These are phyloP conservation scores for Geoglossum cookeanum DNA, from an alignment of 2,329 filamentous ascomycete genomes.

Conservation along the genomic window DNA sequence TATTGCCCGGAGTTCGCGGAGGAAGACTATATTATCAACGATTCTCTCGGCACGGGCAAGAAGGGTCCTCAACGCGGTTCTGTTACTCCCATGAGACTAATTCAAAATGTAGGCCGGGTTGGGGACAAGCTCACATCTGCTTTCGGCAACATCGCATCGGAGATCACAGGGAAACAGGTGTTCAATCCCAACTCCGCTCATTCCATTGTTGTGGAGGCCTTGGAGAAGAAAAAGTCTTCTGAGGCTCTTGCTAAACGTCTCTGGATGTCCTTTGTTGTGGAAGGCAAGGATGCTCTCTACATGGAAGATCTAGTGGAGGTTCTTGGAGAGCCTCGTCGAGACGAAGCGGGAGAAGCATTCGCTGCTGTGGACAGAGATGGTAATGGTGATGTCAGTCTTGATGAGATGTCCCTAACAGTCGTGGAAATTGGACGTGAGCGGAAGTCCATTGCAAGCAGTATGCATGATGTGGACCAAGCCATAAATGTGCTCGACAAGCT, in stretches of 20 bases:
- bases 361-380: conserved; percentile 60
- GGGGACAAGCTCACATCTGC: conserved; percentile 87
- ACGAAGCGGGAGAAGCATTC: conserved; percentile 77
- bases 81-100: conserved; percentile 58
- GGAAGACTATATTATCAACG: conserved; percentile 82
- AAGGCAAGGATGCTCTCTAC: conserved; percentile 63
- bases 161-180: conserved; percentile 87
- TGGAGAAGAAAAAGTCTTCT: conserved; percentile 66
- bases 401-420: conserved; percentile 84
- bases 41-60: conserved; percentile 47
- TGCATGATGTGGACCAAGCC: conserved; percentile 94
- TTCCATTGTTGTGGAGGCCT: conserved; percentile 70
- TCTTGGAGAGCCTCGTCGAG: conserved; percentile 51
- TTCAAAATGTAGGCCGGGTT: conserved; percentile 51
- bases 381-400: conserved; percentile 86
- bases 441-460: conserved; percentile 76
- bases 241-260: conserved; percentile 87
- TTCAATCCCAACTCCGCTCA: conserved; percentile 86
- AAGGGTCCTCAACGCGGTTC: conserved; percentile 38
- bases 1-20: conserved; percentile 82
- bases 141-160: conserved; percentile 82
- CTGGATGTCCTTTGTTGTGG: conserved; percentile 96
- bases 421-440: conserved; percentile 69
- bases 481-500: conserved; percentile 80
- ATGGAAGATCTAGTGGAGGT: conserved; percentile 75